Evolutionary conservation across 2,329 filamentous ascomycete genomes (phyloP).

Genomic region (Sporothrix pallida): DNA sequence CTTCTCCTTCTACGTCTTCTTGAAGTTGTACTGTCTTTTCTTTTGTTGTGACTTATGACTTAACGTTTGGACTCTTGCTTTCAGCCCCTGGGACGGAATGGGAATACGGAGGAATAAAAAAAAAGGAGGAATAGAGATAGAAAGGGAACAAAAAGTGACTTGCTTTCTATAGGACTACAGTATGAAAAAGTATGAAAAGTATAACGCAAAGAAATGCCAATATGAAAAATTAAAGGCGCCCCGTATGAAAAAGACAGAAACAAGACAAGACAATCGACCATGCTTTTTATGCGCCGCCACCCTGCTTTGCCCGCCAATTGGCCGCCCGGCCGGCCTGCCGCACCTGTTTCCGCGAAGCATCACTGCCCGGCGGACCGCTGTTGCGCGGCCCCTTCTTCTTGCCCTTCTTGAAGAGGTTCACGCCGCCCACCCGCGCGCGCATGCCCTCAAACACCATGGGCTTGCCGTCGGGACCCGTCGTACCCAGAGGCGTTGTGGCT

Average conservation of each 20-base stretch:
- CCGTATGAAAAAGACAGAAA: neutral
- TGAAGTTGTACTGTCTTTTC: neutral
- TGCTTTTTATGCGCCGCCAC: conserved; percentile 22
- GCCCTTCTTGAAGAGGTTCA: conserved; percentile 53
- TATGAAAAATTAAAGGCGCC: conserved; percentile 3
- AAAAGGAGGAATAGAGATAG: neutral
- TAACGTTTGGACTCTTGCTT: too few relatives aligned
- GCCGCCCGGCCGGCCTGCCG: conserved; percentile 38
- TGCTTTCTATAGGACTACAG: neutral
- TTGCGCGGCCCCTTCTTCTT: conserved; percentile 47
- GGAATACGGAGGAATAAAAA: too few relatives aligned
- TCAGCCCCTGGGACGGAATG: too few relatives aligned
- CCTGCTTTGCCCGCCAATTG: conserved; percentile 36
- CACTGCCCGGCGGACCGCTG: conserved; percentile 21
- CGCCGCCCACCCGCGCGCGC: conserved; percentile 71
- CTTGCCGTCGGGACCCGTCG: conserved; percentile 45
- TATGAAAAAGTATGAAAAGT: too few relatives aligned
- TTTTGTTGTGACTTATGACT: neutral
- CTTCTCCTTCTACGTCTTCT: neutral
- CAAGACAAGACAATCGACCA: neutral
- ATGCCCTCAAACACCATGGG: conserved; percentile 81
- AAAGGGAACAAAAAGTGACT: neutral
- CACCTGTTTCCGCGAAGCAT: conserved; percentile 55
- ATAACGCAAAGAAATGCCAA: neutral
- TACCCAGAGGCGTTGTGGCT: conserved; percentile 48